Conservation (phyloP, 345 rosid genomes). For the Ricinus communis region DNA sequence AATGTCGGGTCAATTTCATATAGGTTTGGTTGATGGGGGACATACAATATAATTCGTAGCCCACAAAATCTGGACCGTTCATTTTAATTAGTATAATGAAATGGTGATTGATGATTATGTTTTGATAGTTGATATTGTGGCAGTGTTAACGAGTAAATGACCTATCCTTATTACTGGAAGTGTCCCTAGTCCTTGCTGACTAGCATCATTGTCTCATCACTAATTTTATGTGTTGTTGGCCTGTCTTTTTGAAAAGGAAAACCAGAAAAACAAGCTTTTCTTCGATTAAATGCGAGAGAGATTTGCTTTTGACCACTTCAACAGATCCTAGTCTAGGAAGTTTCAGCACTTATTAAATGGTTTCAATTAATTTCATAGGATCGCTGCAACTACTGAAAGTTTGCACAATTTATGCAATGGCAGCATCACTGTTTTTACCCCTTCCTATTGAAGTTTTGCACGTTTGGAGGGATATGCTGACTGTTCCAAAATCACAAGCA, state of each 20-base stretch:
- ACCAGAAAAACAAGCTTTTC: not conserved
- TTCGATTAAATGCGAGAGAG: not conserved
- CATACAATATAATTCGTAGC: not conserved
- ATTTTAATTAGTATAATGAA: not conserved
- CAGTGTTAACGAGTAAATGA: not conserved
- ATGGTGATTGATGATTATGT: no score
- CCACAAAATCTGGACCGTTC: no score
- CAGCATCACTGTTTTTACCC: no score
- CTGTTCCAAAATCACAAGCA: no score
- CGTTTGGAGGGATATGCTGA: no score
- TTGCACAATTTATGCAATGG: no score
- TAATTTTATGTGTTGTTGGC: not conserved
- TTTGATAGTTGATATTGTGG: not conserved
- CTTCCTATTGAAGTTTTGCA: no score
- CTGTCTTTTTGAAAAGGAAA: not conserved
- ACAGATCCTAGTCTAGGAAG: not conserved
- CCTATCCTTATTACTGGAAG: constrained; percentile 2
- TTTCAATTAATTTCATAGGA: no score
- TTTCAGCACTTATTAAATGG: not conserved
- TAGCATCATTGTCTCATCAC: constrained; percentile 1
- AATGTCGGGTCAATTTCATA: constrained; percentile 17
- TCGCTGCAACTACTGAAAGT: no score
- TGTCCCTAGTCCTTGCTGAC: not conserved
- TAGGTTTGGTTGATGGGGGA: constrained; percentile 14
- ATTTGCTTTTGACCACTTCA: not conserved